Base-by-base conservation (phyloP, 345 rosid genomes). In the Ailanthus altissimus region DNA sequence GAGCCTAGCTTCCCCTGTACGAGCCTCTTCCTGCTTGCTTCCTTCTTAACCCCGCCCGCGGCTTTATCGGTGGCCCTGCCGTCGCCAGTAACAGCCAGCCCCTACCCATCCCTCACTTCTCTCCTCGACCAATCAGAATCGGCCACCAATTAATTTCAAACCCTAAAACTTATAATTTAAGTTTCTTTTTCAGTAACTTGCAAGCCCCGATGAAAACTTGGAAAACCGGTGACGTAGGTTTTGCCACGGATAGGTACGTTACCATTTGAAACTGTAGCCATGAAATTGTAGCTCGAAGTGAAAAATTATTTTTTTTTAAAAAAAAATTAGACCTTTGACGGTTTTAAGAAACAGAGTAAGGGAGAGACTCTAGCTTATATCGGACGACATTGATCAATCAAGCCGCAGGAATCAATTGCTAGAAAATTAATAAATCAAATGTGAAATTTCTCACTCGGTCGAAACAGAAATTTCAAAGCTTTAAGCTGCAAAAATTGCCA, bases 11-110 rank as follows among this genome's bases (percentile, higher is more conserved):
- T 77, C 95, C 98, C 83, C 98, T 84, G 79, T 94, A 94, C 16
- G 98, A 93, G 72, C 98, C 98, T 91, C 98, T 85, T 36, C 98
- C 98, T 10, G 98, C 98, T 83, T 94, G 98, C 63, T 94, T 89
- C 69, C 94, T 91, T 88, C 97, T 82, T 72, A 94, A 86, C 74
- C 94, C 98, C 16, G 96, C 94, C 71, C 94, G 85, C 73, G 90
- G 90, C 77, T 93, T 93, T 85, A 91, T 86, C 68, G 95, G 93
- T 68, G 94, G 98, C 76, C 95, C 97, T 78, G 88, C 91, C 72
- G 94, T 91, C 60, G 86, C 91, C 86, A 86, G 88, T 74, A 93
- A 84, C 71, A 94, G 82, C 77, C 89, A 87, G 85, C 89, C 88
- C 84, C 79, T 86, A 73, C 93, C 94, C 98, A 94, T 94, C 84